Evolutionary conservation across 768 basidiomycete species (phyloP).

Genomic region (Panaeolus papilionaceus): DNA sequence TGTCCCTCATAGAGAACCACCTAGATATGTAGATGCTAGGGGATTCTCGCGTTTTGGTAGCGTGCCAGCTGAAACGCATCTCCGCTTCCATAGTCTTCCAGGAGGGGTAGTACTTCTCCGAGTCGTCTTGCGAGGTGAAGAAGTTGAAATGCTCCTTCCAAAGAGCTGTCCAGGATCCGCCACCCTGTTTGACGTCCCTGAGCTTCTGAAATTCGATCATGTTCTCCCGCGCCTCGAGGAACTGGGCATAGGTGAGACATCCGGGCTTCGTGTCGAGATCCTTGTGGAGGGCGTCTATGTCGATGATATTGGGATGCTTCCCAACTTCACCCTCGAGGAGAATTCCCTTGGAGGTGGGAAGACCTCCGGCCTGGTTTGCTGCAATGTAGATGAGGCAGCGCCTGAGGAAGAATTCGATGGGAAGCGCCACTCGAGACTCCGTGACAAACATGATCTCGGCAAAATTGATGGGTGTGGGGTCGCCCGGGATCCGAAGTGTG

Average conservation of each 20-base stretch:
- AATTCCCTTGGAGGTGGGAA: neutral
- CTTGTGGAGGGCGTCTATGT: too few relatives aligned
- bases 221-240: too few relatives aligned
- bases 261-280: too few relatives aligned
- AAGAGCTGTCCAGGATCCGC: neutral
- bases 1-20: neutral
- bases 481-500: conserved; percentile 7
- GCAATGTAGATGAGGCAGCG: neutral
- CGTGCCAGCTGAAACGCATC: neutral
- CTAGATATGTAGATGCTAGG: neutral
- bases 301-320: too few relatives aligned
- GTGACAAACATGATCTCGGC: conserved; percentile 25
- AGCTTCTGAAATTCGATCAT: conserved; percentile 21
- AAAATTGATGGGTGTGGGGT: conserved; percentile 11
- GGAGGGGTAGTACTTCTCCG: conserved; percentile 16
- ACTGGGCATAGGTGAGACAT: too few relatives aligned
- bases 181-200: neutral
- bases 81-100: conserved; percentile 20
- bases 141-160: conserved; percentile 19
- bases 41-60: neutral
- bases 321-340: neutral
- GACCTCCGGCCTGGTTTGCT: neutral
- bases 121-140: conserved; percentile 14
- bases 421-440: conserved; percentile 18
- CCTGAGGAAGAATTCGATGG: conserved; percentile 21